Percentiles rank a stretch among this genome's conserved stretches.
phyloP scores from a whole-genome alignment of 805 yeast genomes.

The Deakozyma indianensis region DNA sequence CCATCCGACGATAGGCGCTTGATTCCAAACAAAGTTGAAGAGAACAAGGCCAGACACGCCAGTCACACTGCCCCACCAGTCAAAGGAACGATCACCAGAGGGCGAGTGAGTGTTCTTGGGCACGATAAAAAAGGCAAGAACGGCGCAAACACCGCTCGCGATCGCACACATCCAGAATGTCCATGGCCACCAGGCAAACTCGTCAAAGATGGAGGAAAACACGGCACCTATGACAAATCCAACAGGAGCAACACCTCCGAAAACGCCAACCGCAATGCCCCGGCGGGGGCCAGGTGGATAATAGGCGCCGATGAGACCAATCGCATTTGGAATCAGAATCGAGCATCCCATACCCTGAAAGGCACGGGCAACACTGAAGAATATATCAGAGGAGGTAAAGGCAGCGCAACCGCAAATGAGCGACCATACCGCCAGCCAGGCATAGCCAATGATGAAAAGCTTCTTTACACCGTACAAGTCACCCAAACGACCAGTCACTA shows the following conservation, averaged over 20 bases:
- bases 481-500: slow-evolving; percentile 56
- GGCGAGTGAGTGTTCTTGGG: slow-evolving; percentile 17
- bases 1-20: slow-evolving; percentile 68
- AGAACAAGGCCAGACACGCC: slow-evolving; percentile 50
- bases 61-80: slow-evolving; percentile 36
- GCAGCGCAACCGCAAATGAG: slow-evolving; percentile 42
- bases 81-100: slow-evolving; percentile 20
- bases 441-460: slow-evolving; percentile 40
- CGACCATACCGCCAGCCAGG: slow-evolving; percentile 43
- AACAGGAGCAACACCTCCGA: slow-evolving; percentile 47
- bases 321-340: slow-evolving; percentile 40
- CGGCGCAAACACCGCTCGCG: slow-evolving; percentile 21
- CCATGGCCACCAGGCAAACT: slow-evolving; percentile 35
- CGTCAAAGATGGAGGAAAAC: background rate
- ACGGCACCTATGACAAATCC: slow-evolving; percentile 23
- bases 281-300: slow-evolving; percentile 34
- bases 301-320: slow-evolving; percentile 39
- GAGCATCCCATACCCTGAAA: slow-evolving; percentile 56
- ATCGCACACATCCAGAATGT: slow-evolving; percentile 36
- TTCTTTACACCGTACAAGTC: slow-evolving; percentile 53
- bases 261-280: slow-evolving; percentile 36
- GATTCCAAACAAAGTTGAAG: slow-evolving; percentile 59
- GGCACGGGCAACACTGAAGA: slow-evolving; percentile 32
- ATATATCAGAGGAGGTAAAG: slow-evolving; percentile 27
- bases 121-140: slow-evolving; percentile 23